Conservation (phyloP, 768 basidiomycete genomes). For the Tricholoma bakamatsutake region DNA sequence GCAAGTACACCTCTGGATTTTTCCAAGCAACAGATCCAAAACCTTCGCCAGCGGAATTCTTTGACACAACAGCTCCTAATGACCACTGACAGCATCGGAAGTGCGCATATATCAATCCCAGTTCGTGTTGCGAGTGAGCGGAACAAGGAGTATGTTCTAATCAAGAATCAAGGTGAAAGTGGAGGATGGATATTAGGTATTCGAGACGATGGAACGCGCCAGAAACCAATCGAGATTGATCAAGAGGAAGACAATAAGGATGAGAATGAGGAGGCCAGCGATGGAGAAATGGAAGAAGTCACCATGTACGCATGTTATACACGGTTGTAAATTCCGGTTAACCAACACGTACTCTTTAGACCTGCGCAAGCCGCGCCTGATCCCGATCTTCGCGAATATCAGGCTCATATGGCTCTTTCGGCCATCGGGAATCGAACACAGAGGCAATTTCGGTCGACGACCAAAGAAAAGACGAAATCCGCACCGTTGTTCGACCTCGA, state of each 20-base stretch:
- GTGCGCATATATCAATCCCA: constrained; percentile 84
- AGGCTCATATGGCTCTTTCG: constrained; percentile 52
- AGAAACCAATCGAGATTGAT: constrained; percentile 86
- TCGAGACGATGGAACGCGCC: constrained; percentile 75
- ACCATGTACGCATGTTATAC: constrained; percentile 45
- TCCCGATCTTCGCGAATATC: constrained; percentile 59
- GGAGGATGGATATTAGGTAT: constrained; percentile 97
- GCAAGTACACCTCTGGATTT: constrained; percentile 88
- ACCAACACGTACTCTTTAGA: constrained; percentile 17
- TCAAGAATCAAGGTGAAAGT: constrained; percentile 82
- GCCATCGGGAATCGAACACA: constrained; percentile 48
- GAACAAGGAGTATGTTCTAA: constrained; percentile 90
- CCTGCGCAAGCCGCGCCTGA: constrained; percentile 37
- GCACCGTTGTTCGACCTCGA: constrained; percentile 57
- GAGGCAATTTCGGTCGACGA: constrained; percentile 27
- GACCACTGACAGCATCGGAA: constrained; percentile 91
- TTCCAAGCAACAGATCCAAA: constrained; percentile 92
- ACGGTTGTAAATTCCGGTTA: not conserved
- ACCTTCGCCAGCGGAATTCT: constrained; percentile 81
- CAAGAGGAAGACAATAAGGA: constrained; percentile 35
- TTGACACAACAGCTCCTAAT: constrained; percentile 89
- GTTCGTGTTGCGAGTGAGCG: constrained; percentile 92
- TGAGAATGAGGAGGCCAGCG: constrained; percentile 32
- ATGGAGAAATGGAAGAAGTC: constrained; percentile 79
- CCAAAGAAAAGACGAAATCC: constrained; percentile 28